Percentiles rank a stretch among this genome's conserved stretches.
Evolutionary conservation across 2,329 filamentous ascomycete genomes (phyloP).

Genomic region (Paracamarosporium sp.): DNA sequence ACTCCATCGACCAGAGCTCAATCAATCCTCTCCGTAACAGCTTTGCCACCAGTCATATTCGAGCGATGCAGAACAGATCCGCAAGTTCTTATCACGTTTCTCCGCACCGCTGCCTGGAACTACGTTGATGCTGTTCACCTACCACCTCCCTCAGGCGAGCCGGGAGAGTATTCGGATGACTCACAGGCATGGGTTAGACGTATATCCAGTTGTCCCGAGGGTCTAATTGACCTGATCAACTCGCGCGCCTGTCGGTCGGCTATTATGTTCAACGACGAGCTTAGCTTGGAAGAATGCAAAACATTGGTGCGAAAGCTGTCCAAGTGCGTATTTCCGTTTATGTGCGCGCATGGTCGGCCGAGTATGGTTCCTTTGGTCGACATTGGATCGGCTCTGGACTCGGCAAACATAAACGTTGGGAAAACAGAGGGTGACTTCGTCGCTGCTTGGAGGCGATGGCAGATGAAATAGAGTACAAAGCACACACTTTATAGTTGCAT

Average conservation of each 20-base stretch:
- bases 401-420: neutral
- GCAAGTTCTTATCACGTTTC: constrained; percentile 72
- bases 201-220: constrained; percentile 74
- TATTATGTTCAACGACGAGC: constrained; percentile 83
- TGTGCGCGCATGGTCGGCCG: constrained; percentile 77
- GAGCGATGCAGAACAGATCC: constrained; percentile 80
- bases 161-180: neutral
- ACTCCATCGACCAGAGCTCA: constrained; percentile 13
- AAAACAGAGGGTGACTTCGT: constrained; percentile 8
- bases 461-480: neutral
- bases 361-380: constrained; percentile 57
- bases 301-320: constrained; percentile 65
- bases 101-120: constrained; percentile 78
- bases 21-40: constrained; percentile 56
- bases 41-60: constrained; percentile 73
- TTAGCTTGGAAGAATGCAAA: constrained; percentile 65
- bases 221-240: constrained; percentile 77
- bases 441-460: constrained; percentile 15
- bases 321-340: constrained; percentile 75
- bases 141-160: neutral
- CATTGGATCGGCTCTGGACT: constrained; percentile 15
- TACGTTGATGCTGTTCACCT: constrained; percentile 39
- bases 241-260: constrained; percentile 79
- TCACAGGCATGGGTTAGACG: constrained; percentile 61
- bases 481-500: neutral